Evolutionary conservation across 768 basidiomycete genomes (phyloP).

Genomic region (Leucocoprinus sp.): DNA sequence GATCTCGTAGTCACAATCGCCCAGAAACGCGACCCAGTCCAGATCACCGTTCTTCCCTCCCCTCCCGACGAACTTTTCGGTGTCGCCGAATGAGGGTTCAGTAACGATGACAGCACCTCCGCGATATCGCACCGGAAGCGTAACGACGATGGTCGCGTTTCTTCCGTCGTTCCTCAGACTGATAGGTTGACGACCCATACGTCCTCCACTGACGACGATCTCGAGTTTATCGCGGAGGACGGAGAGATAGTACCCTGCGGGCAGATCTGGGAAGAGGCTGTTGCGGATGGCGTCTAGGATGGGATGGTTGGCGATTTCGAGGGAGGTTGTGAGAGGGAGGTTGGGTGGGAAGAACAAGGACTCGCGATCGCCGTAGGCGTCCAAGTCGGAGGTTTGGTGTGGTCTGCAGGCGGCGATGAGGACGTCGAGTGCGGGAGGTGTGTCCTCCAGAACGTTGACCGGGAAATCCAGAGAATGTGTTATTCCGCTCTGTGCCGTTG

Average conservation of each 20-base stretch:
- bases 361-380: slow-evolving; percentile 51
- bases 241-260: slow-evolving; percentile 61
- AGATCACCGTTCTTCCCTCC: slow-evolving; percentile 59
- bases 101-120: slow-evolving; percentile 60
- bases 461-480: slow-evolving; percentile 79
- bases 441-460: slow-evolving; percentile 65
- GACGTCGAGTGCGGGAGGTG: slow-evolving; percentile 72
- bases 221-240: slow-evolving; percentile 64
- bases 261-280: slow-evolving; percentile 64
- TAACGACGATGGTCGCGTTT: slow-evolving; percentile 64
- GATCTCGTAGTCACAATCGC: slow-evolving; percentile 69
- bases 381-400: slow-evolving; percentile 45
- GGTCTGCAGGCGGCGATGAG: slow-evolving; percentile 68
- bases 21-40: slow-evolving; percentile 72
- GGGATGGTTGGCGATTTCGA: slow-evolving; percentile 76
- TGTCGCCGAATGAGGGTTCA: slow-evolving; percentile 40
- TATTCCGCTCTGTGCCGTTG: slow-evolving; percentile 50
- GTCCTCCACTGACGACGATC: slow-evolving; percentile 52
- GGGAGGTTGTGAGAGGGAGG: slow-evolving; percentile 64
- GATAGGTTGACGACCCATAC: slow-evolving; percentile 47
- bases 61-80: slow-evolving; percentile 53
- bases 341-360: slow-evolving; percentile 66
- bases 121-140: slow-evolving; percentile 65
- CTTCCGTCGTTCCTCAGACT: slow-evolving; percentile 54
- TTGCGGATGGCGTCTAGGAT: slow-evolving; percentile 70